A percentile compares a stretch with the other conserved stretches of the same genome.
These are phyloP conservation scores for Trichoderma atroviride DNA, from an alignment of 2,329 filamentous ascomycete genomes.

Conservation along the genomic window DNA sequence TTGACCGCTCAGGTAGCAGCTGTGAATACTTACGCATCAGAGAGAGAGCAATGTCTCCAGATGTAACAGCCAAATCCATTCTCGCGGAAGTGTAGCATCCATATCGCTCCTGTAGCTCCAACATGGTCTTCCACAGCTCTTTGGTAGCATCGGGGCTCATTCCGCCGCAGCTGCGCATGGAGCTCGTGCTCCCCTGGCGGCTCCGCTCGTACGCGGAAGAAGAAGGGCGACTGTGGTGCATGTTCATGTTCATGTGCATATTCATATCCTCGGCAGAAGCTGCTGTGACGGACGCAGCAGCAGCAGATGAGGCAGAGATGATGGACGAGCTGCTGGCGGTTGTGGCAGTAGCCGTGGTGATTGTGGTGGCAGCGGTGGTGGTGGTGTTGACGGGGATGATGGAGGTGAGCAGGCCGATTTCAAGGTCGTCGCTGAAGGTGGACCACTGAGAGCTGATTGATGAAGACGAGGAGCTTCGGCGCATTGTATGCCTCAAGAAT, in stretches of 20 bases:
- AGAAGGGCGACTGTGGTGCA: conserved; percentile 16
- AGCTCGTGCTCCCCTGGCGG: conserved; percentile 36
- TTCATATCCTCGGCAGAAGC: not conserved
- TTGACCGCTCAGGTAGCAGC: not conserved
- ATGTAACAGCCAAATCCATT: conserved; percentile 50
- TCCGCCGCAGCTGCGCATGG: conserved; percentile 38
- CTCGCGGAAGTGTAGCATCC: conserved; percentile 54
- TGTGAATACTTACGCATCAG: conserved; percentile 48
- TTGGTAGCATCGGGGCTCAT: conserved; percentile 45
- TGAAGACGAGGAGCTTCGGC: conserved; percentile 30
- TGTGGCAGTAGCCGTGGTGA: conserved; percentile 9
- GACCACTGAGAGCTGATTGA: conserved; percentile 30
- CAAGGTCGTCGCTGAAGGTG: conserved; percentile 25
- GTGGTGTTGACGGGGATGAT: conserved; percentile 4
- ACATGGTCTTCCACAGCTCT: conserved; percentile 53
- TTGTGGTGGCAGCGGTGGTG: conserved; percentile 16
- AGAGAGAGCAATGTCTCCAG: conserved; percentile 43
- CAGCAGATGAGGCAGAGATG: not conserved
- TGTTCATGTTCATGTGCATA: not conserved
- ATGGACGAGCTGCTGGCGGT: not conserved
- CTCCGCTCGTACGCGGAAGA: conserved; percentile 26
- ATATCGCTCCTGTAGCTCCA: conserved; percentile 50
- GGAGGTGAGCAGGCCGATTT: conserved; percentile 9
- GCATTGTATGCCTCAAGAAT: not conserved
- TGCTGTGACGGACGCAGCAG: conserved; percentile 3